These are phyloP conservation scores for Mucor mucedo DNA, from an alignment of 371 early-diverging fungal species.

Conservation along the genomic window DNA sequence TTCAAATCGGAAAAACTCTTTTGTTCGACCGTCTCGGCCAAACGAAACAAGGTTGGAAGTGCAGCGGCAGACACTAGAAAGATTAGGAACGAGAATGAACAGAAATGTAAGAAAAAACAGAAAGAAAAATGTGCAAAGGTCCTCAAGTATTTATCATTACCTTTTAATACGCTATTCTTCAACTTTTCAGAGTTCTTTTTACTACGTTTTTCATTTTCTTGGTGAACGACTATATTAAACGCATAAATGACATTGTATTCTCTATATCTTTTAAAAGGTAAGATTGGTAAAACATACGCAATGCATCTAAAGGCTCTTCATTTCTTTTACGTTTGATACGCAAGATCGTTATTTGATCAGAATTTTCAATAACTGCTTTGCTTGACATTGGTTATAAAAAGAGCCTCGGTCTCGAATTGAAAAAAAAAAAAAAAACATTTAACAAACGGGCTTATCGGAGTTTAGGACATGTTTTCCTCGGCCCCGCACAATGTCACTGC, in stretches of 20 bases:
- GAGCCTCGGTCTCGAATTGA: not conserved
- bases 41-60: conserved; percentile 60
- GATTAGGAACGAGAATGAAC: not conserved
- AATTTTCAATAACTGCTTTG: not conserved
- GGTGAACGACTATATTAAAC: conserved; percentile 38
- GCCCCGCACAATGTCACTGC: too few relatives aligned
- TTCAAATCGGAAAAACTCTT: conserved; percentile 57
- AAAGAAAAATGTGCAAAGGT: not conserved
- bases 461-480: too few relatives aligned
- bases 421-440: not conserved
- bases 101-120: not conserved
- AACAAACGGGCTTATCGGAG: too few relatives aligned
- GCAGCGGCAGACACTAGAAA: conserved; percentile 38
- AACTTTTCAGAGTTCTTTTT: conserved; percentile 21
- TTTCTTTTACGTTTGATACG: conserved; percentile 81
- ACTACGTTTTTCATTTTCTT: conserved; percentile 36
- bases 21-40: conserved; percentile 70
- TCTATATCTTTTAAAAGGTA: not conserved
- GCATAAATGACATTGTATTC: not conserved
- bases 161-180: conserved; percentile 9
- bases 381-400: not conserved
- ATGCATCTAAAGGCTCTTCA: conserved; percentile 79
- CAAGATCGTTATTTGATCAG: conserved; percentile 63
- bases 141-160: not conserved
- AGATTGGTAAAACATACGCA: conserved; percentile 48